Evolutionary conservation across 192 early-diverging fungal species (phyloP), one percentile per base, ranked within the genome.

Genomic region (Backusella morwellensis): DNA sequence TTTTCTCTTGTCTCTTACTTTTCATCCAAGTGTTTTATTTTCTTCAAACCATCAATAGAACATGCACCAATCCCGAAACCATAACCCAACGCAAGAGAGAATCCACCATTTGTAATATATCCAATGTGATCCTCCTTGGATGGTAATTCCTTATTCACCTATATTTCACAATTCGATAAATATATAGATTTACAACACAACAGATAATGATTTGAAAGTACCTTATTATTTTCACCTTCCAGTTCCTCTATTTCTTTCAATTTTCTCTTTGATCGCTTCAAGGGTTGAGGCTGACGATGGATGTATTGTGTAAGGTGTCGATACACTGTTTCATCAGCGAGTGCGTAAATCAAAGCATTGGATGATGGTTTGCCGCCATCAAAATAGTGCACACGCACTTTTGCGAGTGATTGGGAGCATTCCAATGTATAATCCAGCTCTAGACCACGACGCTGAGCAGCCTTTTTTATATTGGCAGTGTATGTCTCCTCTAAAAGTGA

Each of bases 41-140:
- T 78, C n/a, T 83, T 77, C 14, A 94, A 54, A 1, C 87, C 88
- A 1, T 75, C 54, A 0, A 91, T 52, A 40, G 85, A 80, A 70
- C 91, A 92, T 75, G 86, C 89, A 54, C 89, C 94, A 38, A 94
- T 86, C 14, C 89, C 92, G 42, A 83, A 85, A 26, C 87, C 89
- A 35, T 88, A 75, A 21, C 93, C 94, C 23, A 85, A 74, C 19
- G 82, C 82, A 41, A 91, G 85, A 21, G 92, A 92, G 71, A 88
- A 94, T 11, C 88, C 81, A 4, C 93, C 93, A 11, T 89, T 89
- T 1, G 92, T 94, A 19, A 94, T 77, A 78, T 91, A 93, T 15
- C 94, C 94, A 74, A 95, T 85, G 21, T 75, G 74, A 35, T 75
- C 36, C 89, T 50, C 73, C 0, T 83, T 80, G 8, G 74, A 69